Conservation (phyloP, 2,329 filamentous ascomycete genomes). For the Colletotrichum limetticola region DNA sequence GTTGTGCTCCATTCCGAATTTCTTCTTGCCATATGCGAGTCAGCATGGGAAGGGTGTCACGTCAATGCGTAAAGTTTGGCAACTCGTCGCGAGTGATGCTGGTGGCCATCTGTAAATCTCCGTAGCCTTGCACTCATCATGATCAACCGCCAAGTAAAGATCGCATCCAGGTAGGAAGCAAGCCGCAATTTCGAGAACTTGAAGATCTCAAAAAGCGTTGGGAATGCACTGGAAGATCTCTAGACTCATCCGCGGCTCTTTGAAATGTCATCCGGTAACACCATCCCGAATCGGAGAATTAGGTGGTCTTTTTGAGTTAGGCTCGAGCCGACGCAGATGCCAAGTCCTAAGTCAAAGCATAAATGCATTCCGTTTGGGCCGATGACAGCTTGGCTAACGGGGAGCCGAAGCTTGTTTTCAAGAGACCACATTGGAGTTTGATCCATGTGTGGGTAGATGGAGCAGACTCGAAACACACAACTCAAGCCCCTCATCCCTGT, state of each 20-base stretch:
- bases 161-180: not conserved
- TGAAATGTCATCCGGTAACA: not conserved
- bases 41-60: not conserved
- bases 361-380: not conserved
- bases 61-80: not conserved
- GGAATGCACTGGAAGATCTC: not conserved
- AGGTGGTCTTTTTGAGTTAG: slow-evolving; percentile 16
- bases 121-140: not conserved
- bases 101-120: slow-evolving; percentile 11
- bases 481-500: slow-evolving; percentile 14
- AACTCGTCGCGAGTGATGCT: slow-evolving; percentile 19
- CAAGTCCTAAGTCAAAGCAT: not conserved
- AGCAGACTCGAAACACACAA: slow-evolving; percentile 22
- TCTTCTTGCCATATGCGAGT: slow-evolving; percentile 1
- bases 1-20: not conserved
- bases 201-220: not conserved
- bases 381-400: slow-evolving; percentile 1
- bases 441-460: not conserved
- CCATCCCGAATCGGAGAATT: not conserved
- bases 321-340: slow-evolving; percentile 14
- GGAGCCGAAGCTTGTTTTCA: slow-evolving; percentile 24
- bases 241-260: not conserved
- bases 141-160: slow-evolving; percentile 1
- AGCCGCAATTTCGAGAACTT: not conserved
- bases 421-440: slow-evolving; percentile 1